Evolutionary conservation across 768 basidiomycete genomes (phyloP).

Genomic region (Russula sp.): DNA sequence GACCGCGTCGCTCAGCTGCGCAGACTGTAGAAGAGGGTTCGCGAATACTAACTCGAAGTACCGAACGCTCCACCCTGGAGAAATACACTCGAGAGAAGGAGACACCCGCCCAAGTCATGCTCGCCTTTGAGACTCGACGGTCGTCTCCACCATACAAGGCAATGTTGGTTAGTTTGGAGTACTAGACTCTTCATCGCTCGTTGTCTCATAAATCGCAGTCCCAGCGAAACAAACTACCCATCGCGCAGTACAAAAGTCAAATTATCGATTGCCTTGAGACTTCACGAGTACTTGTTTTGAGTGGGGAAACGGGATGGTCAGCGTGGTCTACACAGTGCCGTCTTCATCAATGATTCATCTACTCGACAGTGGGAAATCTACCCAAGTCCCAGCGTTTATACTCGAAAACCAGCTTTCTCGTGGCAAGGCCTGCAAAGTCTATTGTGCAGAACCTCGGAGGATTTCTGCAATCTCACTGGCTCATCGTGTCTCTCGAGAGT

Average conservation of each 20-base stretch:
- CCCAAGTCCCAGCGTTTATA: slow-evolving; percentile 91
- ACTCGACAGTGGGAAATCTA: slow-evolving; percentile 80
- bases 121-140: slow-evolving; percentile 56
- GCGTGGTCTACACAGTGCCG: slow-evolving; percentile 21
- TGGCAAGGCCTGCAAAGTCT: slow-evolving; percentile 84
- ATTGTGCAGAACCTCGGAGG: slow-evolving; percentile 90
- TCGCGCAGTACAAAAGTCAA: slow-evolving; percentile 70
- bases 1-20: background rate
- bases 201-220: slow-evolving; percentile 36
- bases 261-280: slow-evolving; percentile 65
- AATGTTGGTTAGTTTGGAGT: slow-evolving; percentile 68
- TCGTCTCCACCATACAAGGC: slow-evolving; percentile 66
- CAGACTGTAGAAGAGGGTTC: slow-evolving; percentile 11
- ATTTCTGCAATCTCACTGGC: slow-evolving; percentile 96
- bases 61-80: background rate
- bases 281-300: slow-evolving; percentile 83
- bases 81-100: slow-evolving; percentile 12
- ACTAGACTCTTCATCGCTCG: background rate
- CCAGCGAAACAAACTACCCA: slow-evolving; percentile 77
- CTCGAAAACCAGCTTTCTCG: slow-evolving; percentile 81
- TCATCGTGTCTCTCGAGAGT: slow-evolving; percentile 87
- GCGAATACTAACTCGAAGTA: background rate
- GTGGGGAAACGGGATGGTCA: slow-evolving; percentile 73
- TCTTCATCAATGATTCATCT: background rate
- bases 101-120: slow-evolving; percentile 46